Evolutionary conservation across 148 eudicot genomes (phyloP), one percentile per base, ranked within the genome.

Genomic region (Nepenthes mirabilis): DNA sequence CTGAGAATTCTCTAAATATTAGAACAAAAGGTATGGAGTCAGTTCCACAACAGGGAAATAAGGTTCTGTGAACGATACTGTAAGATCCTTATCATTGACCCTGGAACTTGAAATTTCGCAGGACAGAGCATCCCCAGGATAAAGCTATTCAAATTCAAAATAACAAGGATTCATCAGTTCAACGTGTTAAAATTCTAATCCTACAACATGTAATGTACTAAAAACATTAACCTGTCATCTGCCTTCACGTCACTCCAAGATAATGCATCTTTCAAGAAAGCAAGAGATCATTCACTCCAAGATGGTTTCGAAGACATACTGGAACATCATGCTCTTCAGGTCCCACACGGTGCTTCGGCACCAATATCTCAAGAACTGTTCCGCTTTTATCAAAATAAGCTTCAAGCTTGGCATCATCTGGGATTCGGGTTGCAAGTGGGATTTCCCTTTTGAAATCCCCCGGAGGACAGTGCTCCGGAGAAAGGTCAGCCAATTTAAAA

Each of bases 281-380:
- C 59, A 71, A 64, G 58, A 80, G 79, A 71, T 83, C 94, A 61
- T 73, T 77, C 63, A 82, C 63, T 65, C 73, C 72, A 49, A 70
- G 75, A 66, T 57, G 86, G 48, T 87, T 78, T 7, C 87, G 90
- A 59, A 83, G 87, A 66, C 79, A 72, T 52, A 87, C 82, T 3
- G 71, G 79, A 51, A 87, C 95, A 70, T 87, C 95, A 14, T 87
- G 95, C 62, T 87, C 95, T 73, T 87, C 87, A 33, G 83, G 84
- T 32, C 79, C 85, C 56, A 66, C 80, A 8, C 74, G 85, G 10
- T 80, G 90, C 64, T 87, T 87, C 1, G 95, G 95, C 64, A 87
- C 95, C 70, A 75, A 68, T 56, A 87, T 79, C 67, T 87, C 90
- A 57, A 87, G 84, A 62, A 81, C 63, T 1, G 90, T 83, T 58